Evolutionary conservation across 225 moss, liverwort and hornwort species (phyloP).

Genomic region (Neckera pumila): DNA sequence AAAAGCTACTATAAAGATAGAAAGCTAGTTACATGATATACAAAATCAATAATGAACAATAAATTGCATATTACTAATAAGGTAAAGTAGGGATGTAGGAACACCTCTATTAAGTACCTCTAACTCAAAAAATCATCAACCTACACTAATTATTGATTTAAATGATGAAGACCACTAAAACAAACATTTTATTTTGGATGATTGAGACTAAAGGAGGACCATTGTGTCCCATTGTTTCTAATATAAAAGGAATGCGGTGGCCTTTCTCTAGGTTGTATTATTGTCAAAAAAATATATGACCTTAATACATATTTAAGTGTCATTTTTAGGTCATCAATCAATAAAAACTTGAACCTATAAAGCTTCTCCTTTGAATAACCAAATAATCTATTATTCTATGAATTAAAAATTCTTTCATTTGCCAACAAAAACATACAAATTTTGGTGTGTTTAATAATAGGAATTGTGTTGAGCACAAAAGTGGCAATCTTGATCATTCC

Average conservation of each 20-base stretch:
- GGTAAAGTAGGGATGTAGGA: neutral
- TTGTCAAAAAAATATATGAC: neutral
- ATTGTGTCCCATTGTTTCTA: neutral
- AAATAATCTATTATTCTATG: neutral
- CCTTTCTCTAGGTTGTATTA: neutral
- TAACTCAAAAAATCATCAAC: neutral
- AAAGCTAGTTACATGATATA: rapidly evolving
- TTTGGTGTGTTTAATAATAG: neutral
- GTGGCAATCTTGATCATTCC: neutral
- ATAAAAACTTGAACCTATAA: neutral
- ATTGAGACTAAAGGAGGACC: no score
- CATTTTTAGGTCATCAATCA: neutral
- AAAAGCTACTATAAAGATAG: no score
- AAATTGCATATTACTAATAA: no score
- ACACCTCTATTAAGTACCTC: neutral
- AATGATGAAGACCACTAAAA: neutral
- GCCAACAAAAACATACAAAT: neutral
- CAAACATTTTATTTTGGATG: no score
- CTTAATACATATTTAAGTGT: neutral
- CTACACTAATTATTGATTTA: no score
- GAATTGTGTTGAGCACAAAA: no score
- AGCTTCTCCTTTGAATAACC: neutral
- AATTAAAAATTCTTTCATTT: neutral
- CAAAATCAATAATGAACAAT: neutral
- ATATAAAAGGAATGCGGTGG: neutral